These are phyloP conservation scores for Wickerhamomyces sydowiorum DNA, from an alignment of 805 yeast genomes.

Conservation along the genomic window DNA sequence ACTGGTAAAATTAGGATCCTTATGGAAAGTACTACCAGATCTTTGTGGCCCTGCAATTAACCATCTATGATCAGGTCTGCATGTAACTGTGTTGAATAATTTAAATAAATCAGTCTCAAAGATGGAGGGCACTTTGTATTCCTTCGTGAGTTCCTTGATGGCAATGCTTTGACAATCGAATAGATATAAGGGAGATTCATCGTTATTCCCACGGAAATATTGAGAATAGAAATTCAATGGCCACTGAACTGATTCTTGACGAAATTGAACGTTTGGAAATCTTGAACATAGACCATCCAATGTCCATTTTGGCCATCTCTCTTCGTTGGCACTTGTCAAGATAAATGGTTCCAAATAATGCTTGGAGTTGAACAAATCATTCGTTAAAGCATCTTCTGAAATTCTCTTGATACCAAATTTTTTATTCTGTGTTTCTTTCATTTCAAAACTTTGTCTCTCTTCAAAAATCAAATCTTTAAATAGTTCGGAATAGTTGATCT, in stretches of 20 bases:
- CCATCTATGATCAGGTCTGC: slow-evolving; percentile 93
- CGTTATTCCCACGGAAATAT: slow-evolving; percentile 56
- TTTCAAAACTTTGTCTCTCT: slow-evolving; percentile 28
- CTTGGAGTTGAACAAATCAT: slow-evolving; percentile 37
- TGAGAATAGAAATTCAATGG: slow-evolving; percentile 51
- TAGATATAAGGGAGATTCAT: slow-evolving; percentile 80
- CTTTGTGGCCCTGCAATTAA: slow-evolving; percentile 76
- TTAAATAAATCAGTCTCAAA: slow-evolving; percentile 59
- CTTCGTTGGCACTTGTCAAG: slow-evolving; percentile 25
- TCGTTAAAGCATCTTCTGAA: slow-evolving; percentile 35
- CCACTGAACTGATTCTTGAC: slow-evolving; percentile 88
- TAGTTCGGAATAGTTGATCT: slow-evolving; percentile 49
- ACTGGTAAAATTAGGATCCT: slow-evolving; percentile 85
- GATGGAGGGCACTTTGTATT: slow-evolving; percentile 47
- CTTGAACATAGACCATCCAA: slow-evolving; percentile 39
- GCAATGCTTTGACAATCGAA: slow-evolving; percentile 80
- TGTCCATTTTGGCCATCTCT: slow-evolving; percentile 66
- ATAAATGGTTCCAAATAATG: slow-evolving; percentile 64
- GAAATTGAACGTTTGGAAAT: slow-evolving; percentile 58
- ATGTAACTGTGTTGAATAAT: slow-evolving; percentile 34
- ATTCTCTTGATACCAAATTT: slow-evolving; percentile 45
- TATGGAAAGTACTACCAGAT: slow-evolving; percentile 87
- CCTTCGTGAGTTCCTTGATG: slow-evolving; percentile 46
- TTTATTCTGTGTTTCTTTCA: slow-evolving; percentile 16
- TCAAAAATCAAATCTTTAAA: slow-evolving; percentile 45